Base-by-base conservation (phyloP, 306 rosid genomes). In the Castanospermum australe region DNA sequence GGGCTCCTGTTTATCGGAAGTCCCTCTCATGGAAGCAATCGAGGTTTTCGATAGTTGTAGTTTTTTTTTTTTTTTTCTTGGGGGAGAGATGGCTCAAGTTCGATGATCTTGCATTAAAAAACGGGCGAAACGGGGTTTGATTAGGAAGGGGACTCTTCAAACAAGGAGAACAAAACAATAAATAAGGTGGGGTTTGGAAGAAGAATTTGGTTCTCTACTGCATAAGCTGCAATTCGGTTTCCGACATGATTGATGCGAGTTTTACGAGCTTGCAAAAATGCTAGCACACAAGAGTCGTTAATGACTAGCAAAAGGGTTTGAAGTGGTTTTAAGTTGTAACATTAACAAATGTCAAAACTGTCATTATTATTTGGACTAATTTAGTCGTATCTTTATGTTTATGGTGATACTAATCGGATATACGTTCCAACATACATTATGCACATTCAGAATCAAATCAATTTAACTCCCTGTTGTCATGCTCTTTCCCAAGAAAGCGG, bases 1-100 rank as follows among this genome's bases (percentile, higher is more conserved):
- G 83, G 81, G 52, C 77, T 3, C 79, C 82, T 65, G 79, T 76
- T 86, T 79, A 85, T 69, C 56, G 87, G 83, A 81, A 85, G 84
- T 83, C 87, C 79, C 86, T 82, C 83, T 84, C 88, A 61, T 75
- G 81, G 80, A 77, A 73, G 70, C 44, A 76, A 84, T 75, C 85
- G 89, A 86, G 86, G 89, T 61, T 74, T 85, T 79, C 62, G 80
- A 54, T 44, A 45, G 52, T n/a, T 50, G 36, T 67, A 20, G 50
- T 24, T 18, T 13, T 25, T 36, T 36, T 8, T 18, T 33, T 18
- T 25, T 48, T 14, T 21, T 83, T 83, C 42, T 86, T 75, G 78
- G 77, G 80, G 52, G 32, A 18, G 44, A 35, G 38, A 38, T 62
- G 33, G 50, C 52, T 38, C 64, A 8, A 80, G 67, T 64, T 80